Evolutionary conservation across 73 alveolate species (phyloP).

Genomic region (Paramecium caudatum): DNA sequence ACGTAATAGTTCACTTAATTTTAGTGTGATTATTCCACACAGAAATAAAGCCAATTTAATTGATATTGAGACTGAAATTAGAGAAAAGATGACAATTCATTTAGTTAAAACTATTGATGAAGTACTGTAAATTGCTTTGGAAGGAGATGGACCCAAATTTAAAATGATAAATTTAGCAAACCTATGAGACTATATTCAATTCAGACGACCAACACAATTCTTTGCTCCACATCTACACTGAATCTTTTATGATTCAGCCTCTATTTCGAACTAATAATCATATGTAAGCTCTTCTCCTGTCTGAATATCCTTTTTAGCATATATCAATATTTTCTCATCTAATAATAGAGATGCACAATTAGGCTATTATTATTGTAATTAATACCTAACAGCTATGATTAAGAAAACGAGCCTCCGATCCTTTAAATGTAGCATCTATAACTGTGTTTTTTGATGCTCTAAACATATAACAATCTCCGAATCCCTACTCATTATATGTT

Average conservation of each 20-base stretch:
- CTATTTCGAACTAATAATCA: constrained; percentile 95
- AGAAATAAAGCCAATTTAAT: constrained; percentile 38
- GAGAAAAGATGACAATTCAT: constrained; percentile 41
- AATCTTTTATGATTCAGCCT: constrained; percentile 89
- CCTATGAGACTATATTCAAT: constrained; percentile 79
- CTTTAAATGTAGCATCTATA: constrained; percentile 97
- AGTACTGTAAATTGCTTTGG: constrained; percentile 66
- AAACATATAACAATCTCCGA: constrained; percentile 98
- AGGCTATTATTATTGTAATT: constrained; percentile 64
- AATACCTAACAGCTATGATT: constrained; percentile 95
- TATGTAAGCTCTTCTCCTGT: constrained; percentile 97
- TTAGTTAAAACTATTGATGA: constrained; percentile 57
- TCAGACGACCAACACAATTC: constrained; percentile 94
- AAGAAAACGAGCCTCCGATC: constrained; percentile 95
- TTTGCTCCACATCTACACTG: constrained; percentile 96
- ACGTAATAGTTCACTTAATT: constrained; percentile 68
- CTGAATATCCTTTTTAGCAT: constrained; percentile 91
- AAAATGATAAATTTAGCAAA: constrained; percentile 40
- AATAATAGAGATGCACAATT: constrained; percentile 94
- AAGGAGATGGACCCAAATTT: constrained; percentile 54
- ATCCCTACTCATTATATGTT: constrained; percentile 93
- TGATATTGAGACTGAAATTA: constrained; percentile 61
- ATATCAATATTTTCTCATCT: constrained; percentile 93
- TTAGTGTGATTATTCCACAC: constrained; percentile 69
- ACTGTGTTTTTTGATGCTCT: constrained; percentile 92